phyloP scores from a whole-genome alignment of 2,329 filamentous ascomycete species.

The Ascomycota sp. region DNA sequence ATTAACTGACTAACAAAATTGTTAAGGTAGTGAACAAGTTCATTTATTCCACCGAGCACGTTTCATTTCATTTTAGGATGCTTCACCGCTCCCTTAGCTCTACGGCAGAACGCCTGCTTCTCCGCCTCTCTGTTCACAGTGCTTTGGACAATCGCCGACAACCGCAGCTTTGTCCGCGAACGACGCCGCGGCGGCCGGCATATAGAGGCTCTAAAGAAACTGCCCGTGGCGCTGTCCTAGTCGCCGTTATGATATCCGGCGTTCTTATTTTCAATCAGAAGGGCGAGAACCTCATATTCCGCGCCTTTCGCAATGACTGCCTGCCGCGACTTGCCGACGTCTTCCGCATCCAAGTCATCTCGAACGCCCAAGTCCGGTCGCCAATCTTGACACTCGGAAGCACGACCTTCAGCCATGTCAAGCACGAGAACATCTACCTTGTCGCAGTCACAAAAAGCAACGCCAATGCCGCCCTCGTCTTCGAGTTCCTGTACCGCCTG shows the following conservation, averaged over 20 bases:
- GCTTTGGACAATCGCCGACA: too few species aligned
- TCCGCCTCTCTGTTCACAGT: too few species aligned
- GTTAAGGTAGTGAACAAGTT: too few species aligned
- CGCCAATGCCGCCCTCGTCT: conserved; percentile 92
- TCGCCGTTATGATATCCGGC: conserved; percentile 68
- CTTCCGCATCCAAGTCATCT: conserved; percentile 98
- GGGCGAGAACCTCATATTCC: conserved; percentile 98
- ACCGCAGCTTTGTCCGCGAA: too few species aligned
- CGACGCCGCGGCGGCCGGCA: too few species aligned
- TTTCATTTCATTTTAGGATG: too few species aligned
- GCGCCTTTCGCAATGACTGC: conserved; percentile 95
- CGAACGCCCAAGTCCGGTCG: conserved; percentile 90
- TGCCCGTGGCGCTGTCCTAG: not conserved
- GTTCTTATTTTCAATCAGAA: conserved; percentile 99
- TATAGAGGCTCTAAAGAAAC: not conserved
- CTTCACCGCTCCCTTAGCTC: too few species aligned
- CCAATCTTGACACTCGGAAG: conserved; percentile 93
- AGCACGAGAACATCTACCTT: conserved; percentile 97
- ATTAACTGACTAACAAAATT: too few species aligned
- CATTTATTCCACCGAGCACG: too few species aligned
- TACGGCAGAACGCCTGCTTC: conserved; percentile 2
- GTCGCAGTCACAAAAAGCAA: conserved; percentile 98
- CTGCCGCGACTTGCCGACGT: conserved; percentile 93
- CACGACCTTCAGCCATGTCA: conserved; percentile 98
- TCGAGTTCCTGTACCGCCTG: conserved; percentile 90